Percentiles rank a stretch among this genome's conserved stretches.
These are phyloP conservation scores for Eutrema yunnanense DNA, from an alignment of 345 rosid species.

Conservation along the genomic window DNA sequence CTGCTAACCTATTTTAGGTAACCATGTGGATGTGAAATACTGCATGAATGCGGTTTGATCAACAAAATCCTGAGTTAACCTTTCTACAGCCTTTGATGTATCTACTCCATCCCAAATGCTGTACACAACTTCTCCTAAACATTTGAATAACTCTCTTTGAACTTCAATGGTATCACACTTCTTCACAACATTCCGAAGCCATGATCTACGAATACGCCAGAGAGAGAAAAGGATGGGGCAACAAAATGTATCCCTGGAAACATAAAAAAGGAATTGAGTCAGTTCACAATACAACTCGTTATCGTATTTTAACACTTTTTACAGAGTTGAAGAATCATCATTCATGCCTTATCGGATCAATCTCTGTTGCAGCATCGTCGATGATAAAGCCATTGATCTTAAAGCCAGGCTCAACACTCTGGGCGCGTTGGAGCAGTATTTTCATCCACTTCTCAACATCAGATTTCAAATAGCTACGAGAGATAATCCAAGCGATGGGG, in stretches of 20 bases:
- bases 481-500: constrained; percentile 89
- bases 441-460: constrained; percentile 90
- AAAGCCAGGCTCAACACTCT: constrained; percentile 63
- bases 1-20: constrained; percentile 83
- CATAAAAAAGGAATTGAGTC: neutral
- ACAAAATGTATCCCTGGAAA: constrained; percentile 64
- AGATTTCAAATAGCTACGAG: constrained; percentile 74
- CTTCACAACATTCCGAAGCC: constrained; percentile 81
- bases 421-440: constrained; percentile 59
- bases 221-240: constrained; percentile 82
- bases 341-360: constrained; percentile 75
- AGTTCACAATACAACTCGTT: neutral
- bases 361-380: constrained; percentile 85
- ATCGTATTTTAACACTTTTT: neutral
- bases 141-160: constrained; percentile 69
- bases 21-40: constrained; percentile 76
- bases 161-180: constrained; percentile 65
- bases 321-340: constrained; percentile 8
- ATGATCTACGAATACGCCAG: constrained; percentile 92
- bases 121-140: constrained; percentile 62
- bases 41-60: constrained; percentile 74
- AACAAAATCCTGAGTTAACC: constrained; percentile 61
- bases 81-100: constrained; percentile 49
- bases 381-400: constrained; percentile 69
- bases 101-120: constrained; percentile 64